Conservation (phyloP, 1,284 basidiomycete genomes). For the Singerocomus inundabilis region DNA sequence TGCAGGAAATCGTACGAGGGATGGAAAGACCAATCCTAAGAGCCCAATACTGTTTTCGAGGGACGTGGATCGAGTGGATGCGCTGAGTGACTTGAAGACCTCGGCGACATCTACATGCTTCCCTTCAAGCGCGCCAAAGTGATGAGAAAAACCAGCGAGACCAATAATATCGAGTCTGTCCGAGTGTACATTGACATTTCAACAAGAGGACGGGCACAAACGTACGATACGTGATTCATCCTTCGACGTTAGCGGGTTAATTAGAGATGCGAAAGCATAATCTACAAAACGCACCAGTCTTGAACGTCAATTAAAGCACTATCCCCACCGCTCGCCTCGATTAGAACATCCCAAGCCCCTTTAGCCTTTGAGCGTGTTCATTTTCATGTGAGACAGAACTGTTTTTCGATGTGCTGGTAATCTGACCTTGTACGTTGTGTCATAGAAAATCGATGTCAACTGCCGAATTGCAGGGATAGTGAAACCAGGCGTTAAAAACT, state of each 20-base stretch:
- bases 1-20: conserved; percentile 43
- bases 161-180: conserved; percentile 27
- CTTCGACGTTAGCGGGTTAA: conserved; percentile 19
- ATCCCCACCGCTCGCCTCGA: conserved; percentile 37
- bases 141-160: conserved; percentile 52
- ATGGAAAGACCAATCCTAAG: conserved; percentile 42
- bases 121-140: conserved; percentile 33
- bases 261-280: too few relatives aligned
- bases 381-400: background rate
- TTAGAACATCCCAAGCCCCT: conserved; percentile 47
- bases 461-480: conserved; percentile 7
- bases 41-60: conserved; percentile 15
- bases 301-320: conserved; percentile 51
- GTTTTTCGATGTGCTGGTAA: background rate
- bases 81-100: background rate
- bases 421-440: conserved; percentile 47
- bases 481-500: conserved; percentile 4
- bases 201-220: background rate
- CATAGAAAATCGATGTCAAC: conserved; percentile 10
- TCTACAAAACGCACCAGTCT: conserved; percentile 12
- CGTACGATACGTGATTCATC: conserved; percentile 51
- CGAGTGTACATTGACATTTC: conserved; percentile 29
- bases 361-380: conserved; percentile 31
- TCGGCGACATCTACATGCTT: conserved; percentile 26
- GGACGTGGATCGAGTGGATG: background rate